These are phyloP conservation scores for Zizania latifolia DNA, from an alignment of 176 grass and related monocot species.

Conservation along the genomic window DNA sequence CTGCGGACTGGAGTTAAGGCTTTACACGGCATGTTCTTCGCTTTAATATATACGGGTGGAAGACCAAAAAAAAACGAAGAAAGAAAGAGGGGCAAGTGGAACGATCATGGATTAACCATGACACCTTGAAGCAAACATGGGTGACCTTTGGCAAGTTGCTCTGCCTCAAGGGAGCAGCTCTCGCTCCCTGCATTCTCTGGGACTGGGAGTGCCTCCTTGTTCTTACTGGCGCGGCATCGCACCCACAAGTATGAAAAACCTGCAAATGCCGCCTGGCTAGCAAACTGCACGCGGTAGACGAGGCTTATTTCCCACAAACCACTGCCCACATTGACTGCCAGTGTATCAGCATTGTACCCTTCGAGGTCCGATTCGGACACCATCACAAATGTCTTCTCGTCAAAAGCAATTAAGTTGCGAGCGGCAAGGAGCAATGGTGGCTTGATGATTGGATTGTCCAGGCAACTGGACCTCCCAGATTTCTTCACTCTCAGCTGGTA, in stretches of 20 bases:
- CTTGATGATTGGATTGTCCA: slow-evolving; percentile 34
- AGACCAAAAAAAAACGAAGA: slow-evolving; percentile 34
- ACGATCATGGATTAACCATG: slow-evolving; percentile 46
- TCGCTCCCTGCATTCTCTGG: slow-evolving; percentile 40
- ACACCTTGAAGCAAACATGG: slow-evolving; percentile 54
- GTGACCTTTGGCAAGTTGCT: slow-evolving; percentile 36
- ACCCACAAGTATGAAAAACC: slow-evolving; percentile 72
- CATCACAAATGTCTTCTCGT: slow-evolving; percentile 70
- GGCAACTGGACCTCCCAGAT: slow-evolving; percentile 6
- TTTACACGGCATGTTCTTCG: slow-evolving; percentile 22
- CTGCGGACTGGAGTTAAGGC: slow-evolving; percentile 23
- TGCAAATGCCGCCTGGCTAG: slow-evolving; percentile 55
- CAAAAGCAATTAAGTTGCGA: slow-evolving; percentile 50
- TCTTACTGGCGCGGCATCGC: slow-evolving; percentile 29
- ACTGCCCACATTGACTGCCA: slow-evolving; percentile 39
- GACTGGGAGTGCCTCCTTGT: slow-evolving; percentile 12
- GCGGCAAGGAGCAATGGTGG: slow-evolving; percentile 27
- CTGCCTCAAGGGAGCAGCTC: slow-evolving; percentile 63
- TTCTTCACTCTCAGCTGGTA: slow-evolving; percentile 60
- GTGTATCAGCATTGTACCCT: slow-evolving; percentile 43
- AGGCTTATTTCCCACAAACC: slow-evolving; percentile 70
- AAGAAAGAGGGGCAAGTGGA: slow-evolving; percentile 3
- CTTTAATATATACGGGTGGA: slow-evolving; percentile 33
- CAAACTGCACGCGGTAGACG: slow-evolving; percentile 60
- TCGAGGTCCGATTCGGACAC: slow-evolving; percentile 78